These are phyloP conservation scores for Escovopsis sp. DNA, from an alignment of 2,329 filamentous ascomycete genomes.

Conservation along the genomic window DNA sequence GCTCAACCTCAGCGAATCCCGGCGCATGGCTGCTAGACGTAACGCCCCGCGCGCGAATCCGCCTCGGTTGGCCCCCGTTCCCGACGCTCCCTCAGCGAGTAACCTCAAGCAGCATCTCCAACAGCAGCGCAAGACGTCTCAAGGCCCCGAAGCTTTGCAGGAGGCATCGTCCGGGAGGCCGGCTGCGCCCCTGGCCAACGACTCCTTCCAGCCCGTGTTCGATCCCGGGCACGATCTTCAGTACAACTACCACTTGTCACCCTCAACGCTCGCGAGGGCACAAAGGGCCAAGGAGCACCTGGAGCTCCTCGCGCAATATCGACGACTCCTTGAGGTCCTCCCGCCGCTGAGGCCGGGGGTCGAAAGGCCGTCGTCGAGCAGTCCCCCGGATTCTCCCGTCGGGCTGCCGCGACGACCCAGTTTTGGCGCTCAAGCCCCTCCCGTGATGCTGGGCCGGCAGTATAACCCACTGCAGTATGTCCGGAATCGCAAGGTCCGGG, in stretches of 20 bases:
- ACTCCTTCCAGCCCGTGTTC: conserved; percentile 29
- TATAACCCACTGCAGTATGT: conserved; percentile 93
- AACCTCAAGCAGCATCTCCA: conserved; percentile 56
- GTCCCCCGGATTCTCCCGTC: conserved; percentile 26
- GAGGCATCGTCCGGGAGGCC: conserved; percentile 24
- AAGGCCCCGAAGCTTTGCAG: conserved; percentile 40
- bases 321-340: conserved; percentile 62
- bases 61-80: conserved; percentile 35
- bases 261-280: conserved; percentile 65
- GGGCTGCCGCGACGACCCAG: conserved; percentile 15
- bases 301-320: conserved; percentile 73
- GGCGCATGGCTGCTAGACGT: conserved; percentile 46
- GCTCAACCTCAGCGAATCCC: conserved; percentile 71
- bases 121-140: conserved; percentile 50
- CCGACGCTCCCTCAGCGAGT: conserved; percentile 37
- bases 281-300: conserved; percentile 76
- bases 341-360: conserved; percentile 49
- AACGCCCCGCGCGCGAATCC: conserved; percentile 38
- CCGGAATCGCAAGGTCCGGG: conserved; percentile 74
- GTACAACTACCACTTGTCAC: conserved; percentile 55
- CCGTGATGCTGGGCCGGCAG: conserved; percentile 41
- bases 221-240: conserved; percentile 27
- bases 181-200: conserved; percentile 21
- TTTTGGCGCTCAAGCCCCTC: conserved; percentile 14
- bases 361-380: conserved; percentile 24